Base-by-base conservation (phyloP, 768 basidiomycete species). In the Kwoniella sp. region DNA sequence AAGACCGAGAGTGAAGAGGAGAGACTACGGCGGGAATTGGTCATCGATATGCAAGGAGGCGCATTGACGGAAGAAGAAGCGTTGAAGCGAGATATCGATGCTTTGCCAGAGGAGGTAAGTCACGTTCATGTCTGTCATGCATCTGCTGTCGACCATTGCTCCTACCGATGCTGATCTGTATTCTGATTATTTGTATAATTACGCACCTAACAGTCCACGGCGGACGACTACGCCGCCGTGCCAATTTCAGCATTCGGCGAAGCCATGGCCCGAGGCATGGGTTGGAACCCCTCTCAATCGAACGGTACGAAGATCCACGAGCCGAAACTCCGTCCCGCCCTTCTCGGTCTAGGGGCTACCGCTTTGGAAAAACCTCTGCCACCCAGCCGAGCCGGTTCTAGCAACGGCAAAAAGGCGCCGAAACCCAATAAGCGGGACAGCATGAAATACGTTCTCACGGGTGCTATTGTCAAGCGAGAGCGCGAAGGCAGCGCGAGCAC, bases 311-410 rank as follows among this genome's bases (percentile, higher is more conserved):
- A 92, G 71, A 89, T 93, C 1, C 93, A 92, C 77, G 81, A 94
- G 0, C 96, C 96, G 0, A 82, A 85, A 60, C 83, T 90, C 1
- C 85, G 96, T 17, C 93, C 95, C 0, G 88, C 93, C 0, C 81
- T 98, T 13, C 82, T 98, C 11, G 96, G 95, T 0, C 89, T 99
- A 29, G 94, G 96, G 1, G 96, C 96, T 1, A 98, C 96, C 76
- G 90, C 94, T 73, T 85, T 85, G 73, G 84, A 86, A 0, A 84
- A 86, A 4, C 89, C 91, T 63, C 87, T 86, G 82, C 72, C 83
- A 78, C 78, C 86, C 84, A 82, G 85, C 23, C 58, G 59, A 34
- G 50, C 37, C 15, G 59, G 58, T 83, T 70, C 64, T 13, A 55
- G 61, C 13, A 38, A 25, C 4, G 52, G 53, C 25, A 71, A 67